A percentile compares a stretch with the other conserved stretches of the same genome.
Evolutionary conservation across 2,329 filamentous ascomycete species (phyloP).

Genomic region (Sarocladium oryzae): DNA sequence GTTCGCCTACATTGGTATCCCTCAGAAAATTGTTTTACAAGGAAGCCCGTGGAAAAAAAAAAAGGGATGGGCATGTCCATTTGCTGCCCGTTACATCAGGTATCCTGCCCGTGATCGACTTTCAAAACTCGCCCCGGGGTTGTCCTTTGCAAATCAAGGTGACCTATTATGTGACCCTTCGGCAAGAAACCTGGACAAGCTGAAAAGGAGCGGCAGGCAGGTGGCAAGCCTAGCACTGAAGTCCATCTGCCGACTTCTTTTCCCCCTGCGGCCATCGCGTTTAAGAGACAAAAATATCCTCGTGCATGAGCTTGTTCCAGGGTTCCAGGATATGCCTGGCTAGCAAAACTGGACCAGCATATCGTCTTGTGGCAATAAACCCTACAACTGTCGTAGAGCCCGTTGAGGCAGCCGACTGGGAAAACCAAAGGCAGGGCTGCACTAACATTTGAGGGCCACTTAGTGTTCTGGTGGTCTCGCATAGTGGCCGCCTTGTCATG

Average conservation of each 20-base stretch:
- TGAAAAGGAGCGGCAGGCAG: neutral
- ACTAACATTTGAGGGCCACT: conserved; percentile 2
- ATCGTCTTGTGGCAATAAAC: neutral
- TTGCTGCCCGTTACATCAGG: neutral
- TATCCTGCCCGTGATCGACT: neutral
- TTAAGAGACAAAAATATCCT: conserved; percentile 1
- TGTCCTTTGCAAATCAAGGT: no score
- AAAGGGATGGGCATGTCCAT: neutral
- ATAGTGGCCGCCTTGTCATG: neutral
- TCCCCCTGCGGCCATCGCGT: neutral
- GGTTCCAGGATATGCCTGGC: neutral
- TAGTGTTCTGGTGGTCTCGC: neutral
- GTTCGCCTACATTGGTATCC: neutral
- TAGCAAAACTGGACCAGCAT: neutral
- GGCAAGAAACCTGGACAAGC: conserved; percentile 5
- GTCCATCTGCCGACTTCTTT: neutral
- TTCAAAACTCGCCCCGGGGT: neutral
- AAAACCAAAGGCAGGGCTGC: neutral
- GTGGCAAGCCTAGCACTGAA: neutral
- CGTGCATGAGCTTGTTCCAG: neutral
- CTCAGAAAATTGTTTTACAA: neutral
- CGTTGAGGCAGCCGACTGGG: neutral
- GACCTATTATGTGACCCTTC: neutral
- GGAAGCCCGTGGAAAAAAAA: no score
- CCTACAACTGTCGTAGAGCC: neutral